phyloP scores from a whole-genome alignment of 495 filamentous ascomycete genomes.

The Sporormia fimetaria region DNA sequence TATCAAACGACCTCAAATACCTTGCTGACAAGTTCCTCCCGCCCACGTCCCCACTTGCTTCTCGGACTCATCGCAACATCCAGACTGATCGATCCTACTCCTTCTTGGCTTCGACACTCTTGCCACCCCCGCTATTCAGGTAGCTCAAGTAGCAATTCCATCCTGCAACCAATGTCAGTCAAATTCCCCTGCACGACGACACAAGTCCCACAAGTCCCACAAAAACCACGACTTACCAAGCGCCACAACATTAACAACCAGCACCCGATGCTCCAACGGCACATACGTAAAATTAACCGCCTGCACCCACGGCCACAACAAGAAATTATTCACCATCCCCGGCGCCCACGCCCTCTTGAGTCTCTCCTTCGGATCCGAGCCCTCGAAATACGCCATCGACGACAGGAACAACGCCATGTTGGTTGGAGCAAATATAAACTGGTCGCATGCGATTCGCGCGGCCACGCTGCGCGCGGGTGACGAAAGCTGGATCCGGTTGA shows the following conservation, averaged over 20 bases:
- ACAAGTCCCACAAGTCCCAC: not conserved
- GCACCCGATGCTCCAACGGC: constrained; percentile 70
- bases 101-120: not conserved
- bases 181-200: not conserved
- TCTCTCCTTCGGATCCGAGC: constrained; percentile 57
- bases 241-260: constrained; percentile 79
- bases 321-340: constrained; percentile 72
- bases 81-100: no score
- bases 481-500: constrained; percentile 54
- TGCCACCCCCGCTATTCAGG: constrained; percentile 46
- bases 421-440: constrained; percentile 71
- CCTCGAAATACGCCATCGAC: constrained; percentile 83
- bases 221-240: constrained; percentile 45
- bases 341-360: constrained; percentile 52
- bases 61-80: no score
- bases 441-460: constrained; percentile 73
- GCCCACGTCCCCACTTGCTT: no score
- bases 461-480: constrained; percentile 55
- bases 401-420: constrained; percentile 75
- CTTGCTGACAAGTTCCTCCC: no score
- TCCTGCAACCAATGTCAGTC: constrained; percentile 38
- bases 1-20: no score
- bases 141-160: constrained; percentile 96
- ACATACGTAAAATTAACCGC: constrained; percentile 82
- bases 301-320: constrained; percentile 90